A percentile compares a stretch with the other conserved stretches of the same genome.
Conservation (phyloP, 495 filamentous ascomycete species). For the Chaetomium fimeti region DNA sequence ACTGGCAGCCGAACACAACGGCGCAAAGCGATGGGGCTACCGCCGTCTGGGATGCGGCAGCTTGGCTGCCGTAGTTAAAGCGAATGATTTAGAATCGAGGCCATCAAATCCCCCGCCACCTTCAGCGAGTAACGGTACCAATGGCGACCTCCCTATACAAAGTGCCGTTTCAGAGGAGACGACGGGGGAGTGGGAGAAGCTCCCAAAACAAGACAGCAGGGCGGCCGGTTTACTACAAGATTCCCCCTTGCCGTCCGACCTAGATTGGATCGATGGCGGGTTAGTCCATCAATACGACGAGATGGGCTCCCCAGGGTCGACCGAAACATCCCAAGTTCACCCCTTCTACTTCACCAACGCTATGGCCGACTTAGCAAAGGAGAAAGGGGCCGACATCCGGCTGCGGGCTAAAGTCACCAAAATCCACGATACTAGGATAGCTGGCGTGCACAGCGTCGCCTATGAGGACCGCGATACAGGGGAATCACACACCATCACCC, state of each 20-base stretch:
- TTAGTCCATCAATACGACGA: constrained; percentile 68
- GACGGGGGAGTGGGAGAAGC: constrained; percentile 52
- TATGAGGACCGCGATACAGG: constrained; percentile 65
- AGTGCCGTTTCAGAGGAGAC: constrained; percentile 20
- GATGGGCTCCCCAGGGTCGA: constrained; percentile 69
- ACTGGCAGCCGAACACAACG: constrained; percentile 80
- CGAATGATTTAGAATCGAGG: constrained; percentile 39
- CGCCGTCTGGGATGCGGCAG: constrained; percentile 74
- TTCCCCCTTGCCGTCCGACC: constrained; percentile 68
- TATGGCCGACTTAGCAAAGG: constrained; percentile 75
- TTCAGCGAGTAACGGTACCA: constrained; percentile 14
- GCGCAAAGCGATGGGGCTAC: constrained; percentile 84
- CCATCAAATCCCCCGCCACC: constrained; percentile 20
- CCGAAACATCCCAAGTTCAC: constrained; percentile 86
- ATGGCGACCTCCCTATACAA: constrained; percentile 37
- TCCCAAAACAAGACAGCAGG: constrained; percentile 70
- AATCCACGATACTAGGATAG: constrained; percentile 50
- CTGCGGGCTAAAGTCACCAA: constrained; percentile 58
- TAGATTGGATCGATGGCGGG: constrained; percentile 81
- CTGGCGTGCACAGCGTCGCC: constrained; percentile 62
- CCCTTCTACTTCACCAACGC: constrained; percentile 88
- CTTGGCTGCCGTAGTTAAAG: constrained; percentile 57
- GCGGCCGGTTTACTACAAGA: constrained; percentile 58
- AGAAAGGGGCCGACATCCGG: constrained; percentile 70
- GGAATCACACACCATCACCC: constrained; percentile 55